A percentile compares a stretch with the other conserved stretches of the same genome.
These are phyloP conservation scores for Trichoderma harzianum DNA, from an alignment of 2,329 filamentous ascomycete genomes.

Conservation along the genomic window DNA sequence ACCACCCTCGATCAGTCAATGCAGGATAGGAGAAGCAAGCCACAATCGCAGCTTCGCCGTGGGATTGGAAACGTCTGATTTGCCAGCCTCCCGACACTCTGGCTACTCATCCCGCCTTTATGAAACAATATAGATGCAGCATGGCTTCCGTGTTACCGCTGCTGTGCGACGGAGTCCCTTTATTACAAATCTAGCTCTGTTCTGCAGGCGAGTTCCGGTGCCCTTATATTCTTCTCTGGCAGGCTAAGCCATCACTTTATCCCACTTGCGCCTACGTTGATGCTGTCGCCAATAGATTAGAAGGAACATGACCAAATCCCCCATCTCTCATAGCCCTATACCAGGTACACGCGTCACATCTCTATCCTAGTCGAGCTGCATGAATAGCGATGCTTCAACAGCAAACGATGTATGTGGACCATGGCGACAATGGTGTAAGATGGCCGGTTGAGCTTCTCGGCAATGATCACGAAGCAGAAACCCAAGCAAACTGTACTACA, in stretches of 20 bases:
- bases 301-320: too few relatives aligned
- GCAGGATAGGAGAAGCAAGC: background rate
- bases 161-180: background rate
- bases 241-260: background rate
- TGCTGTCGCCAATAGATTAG: background rate
- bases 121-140: background rate
- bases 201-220: background rate
- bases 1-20: background rate
- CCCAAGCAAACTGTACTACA: background rate
- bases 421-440: background rate
- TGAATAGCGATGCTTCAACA: background rate
- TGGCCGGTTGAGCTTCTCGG: background rate
- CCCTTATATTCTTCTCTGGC: background rate
- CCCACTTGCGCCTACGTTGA: background rate
- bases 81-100: background rate
- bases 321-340: background rate
- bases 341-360: background rate
- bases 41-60: background rate
- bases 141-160: background rate
- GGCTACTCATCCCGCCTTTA: background rate
- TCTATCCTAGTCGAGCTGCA: background rate
- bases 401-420: background rate
- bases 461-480: background rate
- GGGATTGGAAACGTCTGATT: background rate
- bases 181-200: background rate